These are phyloP conservation scores for Eragrostis tef DNA, from an alignment of 202 grass and related monocot species.

Conservation along the genomic window DNA sequence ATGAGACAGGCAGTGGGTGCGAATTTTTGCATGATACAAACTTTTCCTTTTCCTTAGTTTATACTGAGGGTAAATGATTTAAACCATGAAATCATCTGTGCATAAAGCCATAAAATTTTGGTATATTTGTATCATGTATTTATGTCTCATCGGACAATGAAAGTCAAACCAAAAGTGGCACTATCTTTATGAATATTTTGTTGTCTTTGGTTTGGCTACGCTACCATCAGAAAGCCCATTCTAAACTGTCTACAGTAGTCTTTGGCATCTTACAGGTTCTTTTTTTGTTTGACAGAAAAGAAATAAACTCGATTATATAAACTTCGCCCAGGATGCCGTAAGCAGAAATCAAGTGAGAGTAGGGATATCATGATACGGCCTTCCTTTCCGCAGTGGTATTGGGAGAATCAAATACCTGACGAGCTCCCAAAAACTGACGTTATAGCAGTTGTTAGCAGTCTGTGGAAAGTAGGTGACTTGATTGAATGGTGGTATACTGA, in stretches of 20 bases:
- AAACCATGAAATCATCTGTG: neutral
- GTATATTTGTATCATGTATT: neutral
- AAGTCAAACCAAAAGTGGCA: neutral
- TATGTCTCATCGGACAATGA: neutral
- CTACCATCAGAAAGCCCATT: neutral
- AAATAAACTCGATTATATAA: slow-evolving; percentile 50
- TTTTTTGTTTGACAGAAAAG: slow-evolving; percentile 46
- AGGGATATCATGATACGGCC: slow-evolving; percentile 57
- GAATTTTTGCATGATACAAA: neutral
- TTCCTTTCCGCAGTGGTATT: slow-evolving; percentile 51
- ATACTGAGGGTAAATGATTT: neutral
- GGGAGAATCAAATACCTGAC: slow-evolving; percentile 40
- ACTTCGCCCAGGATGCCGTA: slow-evolving; percentile 28
- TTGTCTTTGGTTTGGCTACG: neutral
- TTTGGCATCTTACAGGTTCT: slow-evolving; percentile 30
- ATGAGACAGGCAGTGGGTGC: neutral
- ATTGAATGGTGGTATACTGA: slow-evolving; percentile 41
- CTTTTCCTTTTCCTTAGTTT: neutral
- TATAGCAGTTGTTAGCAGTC: slow-evolving; percentile 46
- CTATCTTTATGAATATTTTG: neutral
- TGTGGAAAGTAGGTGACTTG: slow-evolving; percentile 57
- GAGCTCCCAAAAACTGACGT: slow-evolving; percentile 22
- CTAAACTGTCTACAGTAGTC: slow-evolving; percentile 7
- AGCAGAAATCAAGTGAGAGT: slow-evolving; percentile 23
- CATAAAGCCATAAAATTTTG: neutral